These are phyloP conservation scores for Epichloe scottii DNA, from an alignment of 2,329 filamentous ascomycete species.

Conservation along the genomic window DNA sequence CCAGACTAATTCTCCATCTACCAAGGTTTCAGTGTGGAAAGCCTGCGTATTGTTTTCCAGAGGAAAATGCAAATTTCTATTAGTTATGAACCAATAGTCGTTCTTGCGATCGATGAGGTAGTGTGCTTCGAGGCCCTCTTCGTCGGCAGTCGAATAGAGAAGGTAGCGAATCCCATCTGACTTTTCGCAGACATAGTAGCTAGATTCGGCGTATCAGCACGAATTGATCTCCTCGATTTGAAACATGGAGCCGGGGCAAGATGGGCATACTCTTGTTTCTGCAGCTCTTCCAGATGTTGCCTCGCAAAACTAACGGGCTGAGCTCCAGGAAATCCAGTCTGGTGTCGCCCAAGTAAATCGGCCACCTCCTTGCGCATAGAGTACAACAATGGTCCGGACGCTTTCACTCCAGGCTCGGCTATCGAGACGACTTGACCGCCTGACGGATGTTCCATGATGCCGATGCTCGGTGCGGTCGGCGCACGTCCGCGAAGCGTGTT, in stretches of 20 bases:
- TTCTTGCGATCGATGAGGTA: constrained; percentile 98
- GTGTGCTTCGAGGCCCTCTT: constrained; percentile 52
- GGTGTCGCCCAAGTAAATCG: constrained; percentile 56
- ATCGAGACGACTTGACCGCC: constrained; percentile 35
- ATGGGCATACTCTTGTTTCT: constrained; percentile 54
- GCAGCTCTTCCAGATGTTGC: constrained; percentile 71
- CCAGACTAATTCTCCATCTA: constrained; percentile 88
- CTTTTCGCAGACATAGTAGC: constrained; percentile 97
- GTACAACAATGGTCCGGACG: constrained; percentile 44
- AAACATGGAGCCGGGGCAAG: constrained; percentile 3
- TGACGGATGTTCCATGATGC: constrained; percentile 17
- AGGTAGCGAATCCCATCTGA: constrained; percentile 92
- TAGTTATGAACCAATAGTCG: constrained; percentile 79
- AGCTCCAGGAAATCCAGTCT: constrained; percentile 67
- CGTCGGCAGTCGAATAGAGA: constrained; percentile 70
- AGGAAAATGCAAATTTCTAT: constrained; percentile 66
- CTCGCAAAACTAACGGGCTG: constrained; percentile 89
- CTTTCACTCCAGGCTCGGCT: constrained; percentile 52
- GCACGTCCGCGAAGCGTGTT: not conserved
- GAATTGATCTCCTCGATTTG: too few relatives aligned
- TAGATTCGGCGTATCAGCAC: constrained; percentile 19
- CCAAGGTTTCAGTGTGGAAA: constrained; percentile 69
- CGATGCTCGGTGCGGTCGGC: not conserved
- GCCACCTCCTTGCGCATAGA: constrained; percentile 63
- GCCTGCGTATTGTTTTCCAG: constrained; percentile 47